A percentile compares a stretch with the other conserved stretches of the same genome.
phyloP scores from a whole-genome alignment of 805 yeast species.

The Millerozyma miso region DNA sequence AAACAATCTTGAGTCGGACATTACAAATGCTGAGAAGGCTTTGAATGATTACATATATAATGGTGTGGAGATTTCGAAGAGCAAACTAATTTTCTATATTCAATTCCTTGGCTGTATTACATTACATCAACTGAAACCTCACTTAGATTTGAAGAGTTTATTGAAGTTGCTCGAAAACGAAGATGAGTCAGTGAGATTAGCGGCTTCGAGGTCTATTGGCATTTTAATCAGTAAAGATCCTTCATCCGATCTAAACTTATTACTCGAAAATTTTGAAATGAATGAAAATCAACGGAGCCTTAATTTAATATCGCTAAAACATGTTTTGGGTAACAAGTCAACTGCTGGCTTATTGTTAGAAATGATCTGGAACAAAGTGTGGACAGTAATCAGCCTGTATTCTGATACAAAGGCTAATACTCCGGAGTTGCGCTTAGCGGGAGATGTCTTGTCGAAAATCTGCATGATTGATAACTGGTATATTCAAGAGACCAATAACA shows the following conservation, averaged over 20 bases:
- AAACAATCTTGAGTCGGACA: constrained; percentile 14
- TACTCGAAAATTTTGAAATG: constrained; percentile 24
- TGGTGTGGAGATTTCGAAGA: constrained; percentile 25
- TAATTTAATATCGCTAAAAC: constrained; percentile 18
- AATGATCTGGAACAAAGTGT: constrained; percentile 23
- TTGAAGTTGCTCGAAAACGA: constrained; percentile 24
- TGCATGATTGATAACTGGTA: constrained; percentile 11
- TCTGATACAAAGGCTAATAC: constrained; percentile 4
- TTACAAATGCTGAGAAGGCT: constrained; percentile 23
- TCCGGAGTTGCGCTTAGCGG: constrained; percentile 26
- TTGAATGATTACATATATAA: constrained; percentile 28
- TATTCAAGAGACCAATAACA: constrained; percentile 13
- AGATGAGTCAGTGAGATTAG: constrained; percentile 34
- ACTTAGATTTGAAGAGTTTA: constrained; percentile 34
- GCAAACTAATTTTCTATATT: constrained; percentile 26
- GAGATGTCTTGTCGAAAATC: constrained; percentile 32
- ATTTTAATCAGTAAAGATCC: constrained; percentile 40
- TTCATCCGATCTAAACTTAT: constrained; percentile 29
- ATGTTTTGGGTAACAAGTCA: constrained; percentile 13
- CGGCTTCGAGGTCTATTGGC: constrained; percentile 54
- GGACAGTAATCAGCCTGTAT: constrained; percentile 11
- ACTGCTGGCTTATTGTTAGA: constrained; percentile 9
- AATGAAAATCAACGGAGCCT: constrained; percentile 8
- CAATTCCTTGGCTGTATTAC: constrained; percentile 50
- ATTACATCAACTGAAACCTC: constrained; percentile 24